Base-by-base conservation (phyloP, 768 basidiomycete species). In the Auricularia cornea region DNA sequence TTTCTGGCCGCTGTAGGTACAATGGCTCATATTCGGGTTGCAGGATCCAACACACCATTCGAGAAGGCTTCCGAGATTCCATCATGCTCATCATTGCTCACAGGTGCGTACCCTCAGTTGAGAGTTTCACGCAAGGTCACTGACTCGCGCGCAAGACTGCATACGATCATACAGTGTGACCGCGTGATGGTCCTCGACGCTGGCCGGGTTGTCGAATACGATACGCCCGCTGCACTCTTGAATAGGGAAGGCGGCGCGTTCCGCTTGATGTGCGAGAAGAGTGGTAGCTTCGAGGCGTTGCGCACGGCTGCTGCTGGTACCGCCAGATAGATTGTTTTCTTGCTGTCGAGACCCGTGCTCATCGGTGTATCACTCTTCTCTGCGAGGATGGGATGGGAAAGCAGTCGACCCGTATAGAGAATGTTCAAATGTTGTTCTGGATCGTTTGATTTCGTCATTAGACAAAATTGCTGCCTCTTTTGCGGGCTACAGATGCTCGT, bases 61-160 rank as follows among this genome's bases (percentile, higher is more conserved):
- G 87, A 31, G 85, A 88, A 68, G 88, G 90, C 71, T 82, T 94
- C 60, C 72, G 79, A 1, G 80, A 82, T 14, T 83, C 87, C 0
- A 87, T 92, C 26, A 86, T 94, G 26, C 83, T 94, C 44, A 92
- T 90, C 10, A 92, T 94, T 63, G 92, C 92, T 3, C 92, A 92
- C 75, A 78, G 89, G 54, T 57, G 54, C 65, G 68, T 20, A 23
- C 38, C 28, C 33, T n/a, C n/a, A n/a, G n/a, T n/a, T n/a, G n/a
- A n/a, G n/a, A n/a, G n/a, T n/a, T n/a, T n/a, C n/a, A n/a, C 20
- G 38, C 18, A 60, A 16, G 51, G 62, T 32, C 28, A 0, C 57
- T 48, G 29, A 1, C 63, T 64, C 62, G 44, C n/a, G 40, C 16
- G 29, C 14, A 32, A 60, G 57, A 35, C 54, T 57, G 30, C 54